Evolutionary conservation across 2,329 filamentous ascomycete species (phyloP).

Genomic region (Fusarium acutatum): DNA sequence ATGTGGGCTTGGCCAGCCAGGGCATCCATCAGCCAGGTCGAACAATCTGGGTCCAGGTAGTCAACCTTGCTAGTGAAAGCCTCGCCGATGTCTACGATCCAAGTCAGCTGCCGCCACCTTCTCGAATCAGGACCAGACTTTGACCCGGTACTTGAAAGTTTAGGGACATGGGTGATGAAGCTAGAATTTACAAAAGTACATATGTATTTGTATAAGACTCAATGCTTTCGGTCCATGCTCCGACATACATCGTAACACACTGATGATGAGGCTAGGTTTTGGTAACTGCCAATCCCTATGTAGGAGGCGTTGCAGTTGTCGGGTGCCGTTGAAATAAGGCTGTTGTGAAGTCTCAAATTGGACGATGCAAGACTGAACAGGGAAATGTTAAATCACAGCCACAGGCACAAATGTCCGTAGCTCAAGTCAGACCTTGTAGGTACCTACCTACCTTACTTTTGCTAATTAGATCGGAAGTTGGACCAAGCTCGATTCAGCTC

Average conservation of each 20-base stretch:
- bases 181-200: background rate
- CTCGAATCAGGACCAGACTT: background rate
- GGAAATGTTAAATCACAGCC: background rate
- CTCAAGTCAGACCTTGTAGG: background rate
- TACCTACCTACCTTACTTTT: background rate
- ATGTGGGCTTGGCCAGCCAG: background rate
- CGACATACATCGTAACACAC: background rate
- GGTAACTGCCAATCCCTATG: background rate
- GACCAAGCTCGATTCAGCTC: slow-evolving; percentile 12
- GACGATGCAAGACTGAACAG: background rate
- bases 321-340: slow-evolving; percentile 28
- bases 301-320: background rate
- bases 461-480: background rate
- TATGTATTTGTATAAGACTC: background rate
- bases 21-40: background rate
- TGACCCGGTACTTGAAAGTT: background rate
- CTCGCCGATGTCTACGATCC: background rate
- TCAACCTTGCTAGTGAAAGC: background rate
- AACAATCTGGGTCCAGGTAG: background rate
- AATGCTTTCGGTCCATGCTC: background rate
- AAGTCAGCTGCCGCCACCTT: slow-evolving; percentile 12
- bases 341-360: slow-evolving; percentile 7
- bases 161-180: background rate
- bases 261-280: background rate
- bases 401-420: background rate